These are phyloP conservation scores for Fraxinus albicans DNA, from an alignment of 305 asterid species.

Conservation along the genomic window DNA sequence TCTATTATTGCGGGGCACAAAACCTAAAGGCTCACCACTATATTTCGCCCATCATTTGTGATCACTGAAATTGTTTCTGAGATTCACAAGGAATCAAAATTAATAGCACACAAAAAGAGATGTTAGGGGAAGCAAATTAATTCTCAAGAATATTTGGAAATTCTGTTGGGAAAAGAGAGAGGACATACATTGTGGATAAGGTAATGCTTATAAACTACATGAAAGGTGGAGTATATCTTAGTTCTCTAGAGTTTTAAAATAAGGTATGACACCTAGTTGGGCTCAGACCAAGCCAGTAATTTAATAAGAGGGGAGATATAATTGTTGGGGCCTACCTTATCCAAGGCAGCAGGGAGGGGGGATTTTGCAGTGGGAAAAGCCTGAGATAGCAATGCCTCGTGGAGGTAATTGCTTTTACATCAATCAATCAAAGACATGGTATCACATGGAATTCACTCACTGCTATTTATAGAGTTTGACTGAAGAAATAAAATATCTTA, in stretches of 20 bases:
- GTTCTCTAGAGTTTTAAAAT: background rate
- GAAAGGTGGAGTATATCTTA: background rate
- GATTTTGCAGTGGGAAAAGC: background rate
- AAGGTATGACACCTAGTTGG: background rate
- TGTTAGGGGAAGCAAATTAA: constrained; percentile 25
- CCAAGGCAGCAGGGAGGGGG: background rate
- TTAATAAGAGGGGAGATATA: background rate
- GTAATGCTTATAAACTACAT: background rate
- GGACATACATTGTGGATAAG: background rate
- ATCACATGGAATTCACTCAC: background rate
- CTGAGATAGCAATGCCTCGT: background rate
- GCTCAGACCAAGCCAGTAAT: background rate
- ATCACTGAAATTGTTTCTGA: constrained; percentile 81
- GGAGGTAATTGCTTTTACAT: background rate
- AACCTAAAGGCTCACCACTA: constrained; percentile 63
- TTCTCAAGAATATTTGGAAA: constrained; percentile 18
- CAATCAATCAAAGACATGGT: background rate
- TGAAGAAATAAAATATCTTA: background rate
- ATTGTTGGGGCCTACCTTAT: background rate
- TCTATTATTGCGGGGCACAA: background rate
- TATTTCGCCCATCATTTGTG: constrained; percentile 94
- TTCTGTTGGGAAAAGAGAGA: background rate
- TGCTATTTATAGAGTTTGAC: background rate
- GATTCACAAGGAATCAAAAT: constrained; percentile 21
- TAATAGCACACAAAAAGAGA: background rate